phyloP scores from a whole-genome alignment of 169 alveolate genomes.

The Eimeria sp. region DNA sequence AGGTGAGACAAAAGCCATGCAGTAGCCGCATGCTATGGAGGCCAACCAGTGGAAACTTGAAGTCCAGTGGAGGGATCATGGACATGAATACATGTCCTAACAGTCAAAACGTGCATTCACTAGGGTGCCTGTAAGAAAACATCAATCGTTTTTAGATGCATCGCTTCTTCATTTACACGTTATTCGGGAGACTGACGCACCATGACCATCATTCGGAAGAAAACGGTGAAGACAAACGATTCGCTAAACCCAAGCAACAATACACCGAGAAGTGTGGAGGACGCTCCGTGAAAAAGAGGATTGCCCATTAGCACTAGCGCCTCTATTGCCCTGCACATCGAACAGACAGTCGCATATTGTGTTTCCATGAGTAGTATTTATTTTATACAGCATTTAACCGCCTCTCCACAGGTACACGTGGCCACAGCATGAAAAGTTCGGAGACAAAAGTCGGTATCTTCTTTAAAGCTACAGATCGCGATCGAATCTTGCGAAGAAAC shows the following conservation, averaged over 20 bases:
- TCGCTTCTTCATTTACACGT: neutral
- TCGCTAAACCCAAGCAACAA: slow-evolving; percentile 87
- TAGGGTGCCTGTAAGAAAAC: neutral
- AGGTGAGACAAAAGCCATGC: neutral
- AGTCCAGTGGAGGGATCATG: neutral
- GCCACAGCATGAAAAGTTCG: neutral
- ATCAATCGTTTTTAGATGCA: neutral
- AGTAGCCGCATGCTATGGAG: neutral
- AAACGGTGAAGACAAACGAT: slow-evolving; percentile 88
- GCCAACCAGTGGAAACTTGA: neutral
- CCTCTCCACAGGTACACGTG: neutral
- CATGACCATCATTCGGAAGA: slow-evolving; percentile 90
- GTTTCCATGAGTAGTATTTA: neutral
- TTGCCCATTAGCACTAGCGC: slow-evolving; percentile 89
- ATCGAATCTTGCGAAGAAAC: neutral
- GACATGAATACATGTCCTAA: neutral
- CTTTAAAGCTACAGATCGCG: neutral
- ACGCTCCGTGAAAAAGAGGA: slow-evolving; percentile 90
- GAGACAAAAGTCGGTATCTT: neutral
- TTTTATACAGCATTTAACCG: neutral
- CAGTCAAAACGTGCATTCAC: neutral
- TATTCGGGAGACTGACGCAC: slow-evolving; percentile 43
- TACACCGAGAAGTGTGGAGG: slow-evolving; percentile 88
- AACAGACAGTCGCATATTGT: neutral
- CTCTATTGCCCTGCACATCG: slow-evolving; percentile 85